Evolutionary conservation across 2,329 filamentous ascomycete species (phyloP).

Genomic region (Xenoacremonium recifei): DNA sequence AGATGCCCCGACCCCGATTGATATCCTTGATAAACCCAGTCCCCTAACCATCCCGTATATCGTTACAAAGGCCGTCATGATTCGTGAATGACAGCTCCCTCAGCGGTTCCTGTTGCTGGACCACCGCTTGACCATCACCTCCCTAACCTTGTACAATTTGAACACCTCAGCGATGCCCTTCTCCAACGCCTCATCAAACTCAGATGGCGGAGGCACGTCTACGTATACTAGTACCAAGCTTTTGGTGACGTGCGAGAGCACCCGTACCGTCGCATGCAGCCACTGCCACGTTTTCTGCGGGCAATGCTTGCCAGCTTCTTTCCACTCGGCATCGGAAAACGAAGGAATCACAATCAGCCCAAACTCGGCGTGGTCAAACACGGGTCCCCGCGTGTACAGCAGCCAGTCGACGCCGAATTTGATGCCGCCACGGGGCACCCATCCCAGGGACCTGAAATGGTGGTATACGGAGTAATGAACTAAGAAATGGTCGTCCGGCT

Average conservation of each 20-base stretch:
- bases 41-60: not conserved
- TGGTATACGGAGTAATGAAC: slow-evolving; percentile 89
- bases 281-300: slow-evolving; percentile 67
- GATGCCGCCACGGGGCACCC: slow-evolving; percentile 88
- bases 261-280: slow-evolving; percentile 86
- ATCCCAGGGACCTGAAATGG: slow-evolving; percentile 92
- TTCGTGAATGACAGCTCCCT: slow-evolving; percentile 1
- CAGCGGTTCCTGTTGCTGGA: slow-evolving; percentile 68
- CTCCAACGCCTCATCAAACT: slow-evolving; percentile 41
- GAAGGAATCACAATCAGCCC: slow-evolving; percentile 81
- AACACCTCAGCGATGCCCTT: slow-evolving; percentile 63
- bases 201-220: slow-evolving; percentile 73
- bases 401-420: slow-evolving; percentile 96
- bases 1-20: no score
- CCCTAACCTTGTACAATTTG: slow-evolving; percentile 71
- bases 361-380: slow-evolving; percentile 94
- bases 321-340: slow-evolving; percentile 75
- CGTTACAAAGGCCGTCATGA: slow-evolving; percentile 1
- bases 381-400: slow-evolving; percentile 89
- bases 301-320: slow-evolving; percentile 48
- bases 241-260: slow-evolving; percentile 87
- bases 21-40: not conserved
- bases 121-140: slow-evolving; percentile 82
- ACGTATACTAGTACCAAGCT: slow-evolving; percentile 88
- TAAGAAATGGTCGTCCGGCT: slow-evolving; percentile 80